phyloP scores from a whole-genome alignment of 2,329 filamentous ascomycete species.

The Apiospora hydei region DNA sequence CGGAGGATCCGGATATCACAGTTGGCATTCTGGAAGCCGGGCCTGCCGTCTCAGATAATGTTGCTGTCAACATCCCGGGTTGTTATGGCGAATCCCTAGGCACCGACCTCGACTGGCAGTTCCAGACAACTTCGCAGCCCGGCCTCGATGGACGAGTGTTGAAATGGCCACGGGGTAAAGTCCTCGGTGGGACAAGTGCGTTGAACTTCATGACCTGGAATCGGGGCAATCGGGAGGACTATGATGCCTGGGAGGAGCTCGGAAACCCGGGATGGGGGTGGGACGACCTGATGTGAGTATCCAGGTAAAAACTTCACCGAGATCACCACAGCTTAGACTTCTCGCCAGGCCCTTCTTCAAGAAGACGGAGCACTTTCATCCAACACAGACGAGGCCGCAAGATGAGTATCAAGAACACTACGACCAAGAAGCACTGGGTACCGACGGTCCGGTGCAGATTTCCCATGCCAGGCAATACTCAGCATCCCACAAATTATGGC shows the following conservation, averaged over 20 bases:
- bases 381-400: slow-evolving; percentile 41
- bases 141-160: slow-evolving; percentile 48
- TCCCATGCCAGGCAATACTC: slow-evolving; percentile 52
- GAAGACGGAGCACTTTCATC: slow-evolving; percentile 56
- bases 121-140: slow-evolving; percentile 48
- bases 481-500: slow-evolving; percentile 53
- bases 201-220: slow-evolving; percentile 66
- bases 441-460: slow-evolving; percentile 55
- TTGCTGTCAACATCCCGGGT: slow-evolving; percentile 45
- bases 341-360: slow-evolving; percentile 55
- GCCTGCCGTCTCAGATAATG: slow-evolving; percentile 34
- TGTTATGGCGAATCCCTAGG: slow-evolving; percentile 46
- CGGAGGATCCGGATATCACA: slow-evolving; percentile 48
- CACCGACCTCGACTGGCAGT: slow-evolving; percentile 50
- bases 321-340: not conserved
- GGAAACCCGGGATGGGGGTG: slow-evolving; percentile 68
- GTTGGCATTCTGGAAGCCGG: slow-evolving; percentile 57
- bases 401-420: slow-evolving; percentile 47
- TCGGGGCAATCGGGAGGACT: slow-evolving; percentile 54
- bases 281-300: slow-evolving; percentile 49
- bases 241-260: slow-evolving; percentile 63
- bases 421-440: slow-evolving; percentile 50
- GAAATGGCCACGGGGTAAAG: slow-evolving; percentile 52
- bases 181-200: slow-evolving; percentile 68
- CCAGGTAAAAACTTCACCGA: not conserved